Evolutionary conservation across 768 basidiomycete genomes (phyloP), one percentile per base, ranked within the genome.

Genomic region (Lactarius tabidus): DNA sequence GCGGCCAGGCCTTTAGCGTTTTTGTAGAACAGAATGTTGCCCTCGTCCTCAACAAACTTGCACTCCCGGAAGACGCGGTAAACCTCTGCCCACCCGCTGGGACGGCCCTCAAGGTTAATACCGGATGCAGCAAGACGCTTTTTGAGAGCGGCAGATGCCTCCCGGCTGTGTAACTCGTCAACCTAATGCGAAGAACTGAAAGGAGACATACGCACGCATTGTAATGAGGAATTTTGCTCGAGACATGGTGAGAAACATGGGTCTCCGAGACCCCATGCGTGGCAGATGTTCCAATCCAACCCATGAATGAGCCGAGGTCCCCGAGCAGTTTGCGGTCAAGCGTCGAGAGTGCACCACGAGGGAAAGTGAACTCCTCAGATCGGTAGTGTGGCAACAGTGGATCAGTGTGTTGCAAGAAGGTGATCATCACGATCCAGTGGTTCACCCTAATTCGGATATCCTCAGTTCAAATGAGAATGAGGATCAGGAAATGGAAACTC

Each of bases 321-420:
- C 89, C 91, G 29, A 94, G 80, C 41, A 93, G 82, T 71, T 75
- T 86, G 56, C 93, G 91, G 75, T 98, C 94, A 45, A 98, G 81
- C 14, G 96, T 99, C 59, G 91, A 79, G 60, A 98, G 86, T 18
- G 96, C 96, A 64, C 96, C 96, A 70, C 94, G 91, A 52, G 89
- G 81, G 84, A 98, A 99, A 43, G 88, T 95, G 82, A 96, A 98
- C 73, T 90, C 88, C 41, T 85, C 74, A 17, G 88, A 85, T 68
- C 91, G 90, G 82, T 97, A 98, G 78, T 98, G 96, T 57, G 95
- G 95, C 52, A 98, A 85, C 54, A 90, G 76, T 23, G 95, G 93
- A 78, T 98, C 96, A 71, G 96, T 98, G 81, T 99, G 96, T 79
- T 99, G 96, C 58, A 98, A 82, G 89, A 93, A 98, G 23, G 95